Conservation (phyloP, 73 alveolate genomes). For the Tetrahymena borealis region DNA sequence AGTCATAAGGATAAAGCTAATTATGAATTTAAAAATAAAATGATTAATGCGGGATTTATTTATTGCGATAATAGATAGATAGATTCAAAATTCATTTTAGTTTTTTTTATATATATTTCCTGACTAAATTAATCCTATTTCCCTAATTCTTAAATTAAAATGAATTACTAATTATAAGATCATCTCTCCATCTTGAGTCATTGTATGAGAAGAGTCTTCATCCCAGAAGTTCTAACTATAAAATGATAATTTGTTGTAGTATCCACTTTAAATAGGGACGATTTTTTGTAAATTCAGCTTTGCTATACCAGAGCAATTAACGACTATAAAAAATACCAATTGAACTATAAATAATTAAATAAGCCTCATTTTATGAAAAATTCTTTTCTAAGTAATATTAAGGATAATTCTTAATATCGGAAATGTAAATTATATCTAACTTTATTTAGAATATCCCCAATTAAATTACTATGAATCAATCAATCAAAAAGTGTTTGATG, state of each 20-base stretch:
- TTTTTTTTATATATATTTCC: too few relatives aligned
- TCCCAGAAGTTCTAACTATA: background rate
- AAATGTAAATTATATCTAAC: too few relatives aligned
- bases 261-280: background rate
- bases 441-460: too few relatives aligned
- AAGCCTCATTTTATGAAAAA: background rate
- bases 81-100: too few relatives aligned
- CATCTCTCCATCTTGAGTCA: background rate
- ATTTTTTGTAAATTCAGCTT: background rate
- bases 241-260: background rate
- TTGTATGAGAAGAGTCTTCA: background rate
- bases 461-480: too few relatives aligned
- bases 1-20: background rate
- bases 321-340: background rate
- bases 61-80: too few relatives aligned
- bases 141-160: too few relatives aligned
- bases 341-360: background rate
- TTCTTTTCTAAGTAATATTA: too few relatives aligned
- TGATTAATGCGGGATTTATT: too few relatives aligned
- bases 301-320: background rate
- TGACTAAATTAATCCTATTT: too few relatives aligned
- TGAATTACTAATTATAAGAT: background rate
- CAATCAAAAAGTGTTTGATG: too few relatives aligned
- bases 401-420: too few relatives aligned
- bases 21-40: background rate